Percentiles rank a stretch among this genome's conserved stretches.
phyloP scores from a whole-genome alignment of 2,329 filamentous ascomycete genomes.

The Xylariaceae sp. region DNA sequence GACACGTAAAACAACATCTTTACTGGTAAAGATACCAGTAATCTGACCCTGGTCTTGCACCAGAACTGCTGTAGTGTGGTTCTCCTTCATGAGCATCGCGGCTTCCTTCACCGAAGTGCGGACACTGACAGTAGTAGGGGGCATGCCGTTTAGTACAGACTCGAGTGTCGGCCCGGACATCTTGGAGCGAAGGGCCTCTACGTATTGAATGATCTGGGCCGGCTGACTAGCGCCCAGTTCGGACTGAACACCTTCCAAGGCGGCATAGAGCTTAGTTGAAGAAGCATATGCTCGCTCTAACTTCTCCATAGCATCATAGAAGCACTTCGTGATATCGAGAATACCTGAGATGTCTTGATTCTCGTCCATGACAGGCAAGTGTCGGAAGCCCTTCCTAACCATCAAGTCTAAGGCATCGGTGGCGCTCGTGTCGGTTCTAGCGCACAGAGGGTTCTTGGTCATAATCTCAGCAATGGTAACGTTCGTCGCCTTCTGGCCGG shows the following conservation, averaged over 20 bases:
- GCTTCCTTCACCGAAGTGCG: conserved; percentile 96
- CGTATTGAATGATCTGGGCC: conserved; percentile 98
- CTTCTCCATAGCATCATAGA: conserved; percentile 99
- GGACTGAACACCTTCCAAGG: conserved; percentile 95
- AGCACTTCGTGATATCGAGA: conserved; percentile 98
- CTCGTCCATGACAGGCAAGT: conserved; percentile 99
- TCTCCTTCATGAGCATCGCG: conserved; percentile 95
- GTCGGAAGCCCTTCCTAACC: conserved; percentile 97
- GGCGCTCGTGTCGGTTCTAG: conserved; percentile 95
- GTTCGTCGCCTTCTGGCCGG: conserved; percentile 84
- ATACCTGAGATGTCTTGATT: conserved; percentile 99
- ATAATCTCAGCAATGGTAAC: conserved; percentile 98
- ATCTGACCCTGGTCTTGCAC: conserved; percentile 97
- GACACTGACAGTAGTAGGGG: conserved; percentile 93
- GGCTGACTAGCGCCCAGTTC: conserved; percentile 95
- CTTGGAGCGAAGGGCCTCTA: conserved; percentile 91
- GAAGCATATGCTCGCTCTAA: conserved; percentile 96
- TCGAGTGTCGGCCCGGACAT: conserved; percentile 98
- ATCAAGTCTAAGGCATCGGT: conserved; percentile 97
- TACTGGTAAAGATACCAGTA: conserved; percentile 99
- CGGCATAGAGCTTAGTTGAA: conserved; percentile 97
- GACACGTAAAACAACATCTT: conserved; percentile 96
- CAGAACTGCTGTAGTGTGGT: conserved; percentile 94
- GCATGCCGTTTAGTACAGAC: conserved; percentile 88
- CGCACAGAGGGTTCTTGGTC: conserved; percentile 99